These are phyloP conservation scores for Allium sativum DNA, from an alignment of 106 monocot genomes.

Conservation along the genomic window DNA sequence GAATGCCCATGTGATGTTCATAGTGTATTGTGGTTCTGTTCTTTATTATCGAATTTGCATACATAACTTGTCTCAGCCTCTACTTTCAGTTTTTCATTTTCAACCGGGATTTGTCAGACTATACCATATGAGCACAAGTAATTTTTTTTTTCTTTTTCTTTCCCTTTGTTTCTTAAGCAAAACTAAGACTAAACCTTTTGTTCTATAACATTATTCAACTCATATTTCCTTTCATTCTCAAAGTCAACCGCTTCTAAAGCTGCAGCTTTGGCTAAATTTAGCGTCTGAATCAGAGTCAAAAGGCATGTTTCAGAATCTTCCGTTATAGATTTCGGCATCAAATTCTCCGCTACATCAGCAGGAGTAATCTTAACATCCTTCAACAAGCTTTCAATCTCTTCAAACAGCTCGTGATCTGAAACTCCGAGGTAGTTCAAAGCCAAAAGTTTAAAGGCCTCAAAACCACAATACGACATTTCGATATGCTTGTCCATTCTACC, in stretches of 20 bases:
- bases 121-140: too few relatives aligned
- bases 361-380: conserved; percentile 22
- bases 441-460: conserved; percentile 10
- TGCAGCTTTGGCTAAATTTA: not conserved
- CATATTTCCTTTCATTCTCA: not conserved
- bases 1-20: too few relatives aligned
- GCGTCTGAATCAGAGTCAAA: conserved; percentile 1
- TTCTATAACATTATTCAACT: too few relatives aligned
- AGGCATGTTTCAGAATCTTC: conserved; percentile 6
- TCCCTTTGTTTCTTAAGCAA: too few relatives aligned
- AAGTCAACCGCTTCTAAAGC: not conserved
- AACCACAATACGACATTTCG: conserved; percentile 19
- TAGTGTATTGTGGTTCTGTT: too few relatives aligned
- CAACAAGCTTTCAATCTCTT: conserved; percentile 8
- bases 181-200: too few relatives aligned
- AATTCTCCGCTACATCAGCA: conserved; percentile 28
- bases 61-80: too few relatives aligned
- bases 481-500: conserved; percentile 30
- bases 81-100: too few relatives aligned
- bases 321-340: conserved; percentile 14
- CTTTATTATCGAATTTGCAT: too few relatives aligned
- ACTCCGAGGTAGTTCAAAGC: conserved; percentile 14
- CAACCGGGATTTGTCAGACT: too few relatives aligned
- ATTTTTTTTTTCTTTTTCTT: too few relatives aligned
- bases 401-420: conserved; percentile 2